Percentiles rank a stretch among this genome's conserved stretches.
Conservation (phyloP, 2,329 filamentous ascomycete genomes). For the Xylariomycetidae sp. region DNA sequence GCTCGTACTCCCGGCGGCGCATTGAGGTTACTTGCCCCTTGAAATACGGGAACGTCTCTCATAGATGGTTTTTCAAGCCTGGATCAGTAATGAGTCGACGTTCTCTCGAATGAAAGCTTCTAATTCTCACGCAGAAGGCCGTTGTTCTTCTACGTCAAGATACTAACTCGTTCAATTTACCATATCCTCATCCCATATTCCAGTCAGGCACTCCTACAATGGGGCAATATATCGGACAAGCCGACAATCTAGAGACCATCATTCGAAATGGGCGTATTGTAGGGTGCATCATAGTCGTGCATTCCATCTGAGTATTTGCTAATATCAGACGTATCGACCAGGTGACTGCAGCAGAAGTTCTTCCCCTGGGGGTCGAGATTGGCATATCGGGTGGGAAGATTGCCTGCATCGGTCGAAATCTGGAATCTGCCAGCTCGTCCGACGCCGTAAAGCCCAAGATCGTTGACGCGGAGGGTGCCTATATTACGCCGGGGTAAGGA, state of each 20-base stretch:
- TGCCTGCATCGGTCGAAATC: conserved; percentile 33
- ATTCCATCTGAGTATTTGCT: no score
- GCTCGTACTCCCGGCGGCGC: no score
- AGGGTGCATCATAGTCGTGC: no score
- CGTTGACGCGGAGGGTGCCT: conserved; percentile 40
- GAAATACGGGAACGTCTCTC: no score
- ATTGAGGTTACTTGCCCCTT: no score
- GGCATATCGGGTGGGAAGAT: conserved; percentile 44
- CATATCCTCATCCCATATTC: no score
- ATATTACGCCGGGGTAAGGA: conserved; percentile 33
- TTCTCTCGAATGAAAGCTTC: no score
- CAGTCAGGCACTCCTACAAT: neutral
- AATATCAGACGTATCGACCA: conserved; percentile 17
- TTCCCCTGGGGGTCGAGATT: conserved; percentile 38
- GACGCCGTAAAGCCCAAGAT: conserved; percentile 27
- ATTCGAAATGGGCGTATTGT: conserved; percentile 22
- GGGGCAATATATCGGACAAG: neutral
- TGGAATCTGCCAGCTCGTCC: conserved; percentile 21
- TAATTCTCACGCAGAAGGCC: no score
- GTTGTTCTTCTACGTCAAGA: no score
- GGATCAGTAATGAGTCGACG: no score
- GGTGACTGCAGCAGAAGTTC: conserved; percentile 42
- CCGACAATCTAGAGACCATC: conserved; percentile 4
- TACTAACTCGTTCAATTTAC: no score
- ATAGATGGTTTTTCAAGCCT: no score